Base-by-base conservation (phyloP, 768 basidiomycete species). In the Boletellus emodensis region DNA sequence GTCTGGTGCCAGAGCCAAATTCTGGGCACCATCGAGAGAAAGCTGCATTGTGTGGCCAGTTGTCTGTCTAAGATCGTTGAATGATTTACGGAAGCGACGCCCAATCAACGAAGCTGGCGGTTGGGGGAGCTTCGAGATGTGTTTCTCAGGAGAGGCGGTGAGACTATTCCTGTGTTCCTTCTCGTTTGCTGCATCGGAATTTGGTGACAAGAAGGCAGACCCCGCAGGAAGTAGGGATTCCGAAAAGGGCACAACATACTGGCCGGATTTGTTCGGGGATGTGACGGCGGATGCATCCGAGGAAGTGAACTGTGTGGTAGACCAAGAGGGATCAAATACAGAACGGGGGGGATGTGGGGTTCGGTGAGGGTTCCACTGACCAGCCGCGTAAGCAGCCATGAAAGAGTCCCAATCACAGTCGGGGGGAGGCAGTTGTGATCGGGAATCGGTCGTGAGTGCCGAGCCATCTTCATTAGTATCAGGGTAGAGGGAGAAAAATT, bases 341-440 rank as follows among this genome's bases (percentile, higher is more conserved):
- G 68, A 61, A 17, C 62, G 67, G 5, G 87, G 86, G 6, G 75
- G 79, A 52, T 77, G 79, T 3, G 87, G 88, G 0, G 79, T 84
- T 48, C 74, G 75, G 52, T 82, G 82, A 7, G 90, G 88, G 63
- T 89, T 87, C 90, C 90, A 93, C 53, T 80, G 76, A 10, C 90
- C 90, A 15, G 74, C 62, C 0, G 87, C 81, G 64, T 93, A 93
- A 0, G 87, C 83, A n/a, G 74, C 68, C 54, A 88, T 81, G 65
- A 92, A 93, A 0, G 80, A 79, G 15, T 77, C 73, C 90, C 90
- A 93, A 62, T 90, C 85, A 54, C 74, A 72, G 41, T 74, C 72
- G 17, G 62, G 62, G 38, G 62, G 60, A 17, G 49, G 28, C 18
- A 17, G 22, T 39, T 63, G 61, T 34, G 56, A 58, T 54, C 54